Percentiles rank a stretch among this genome's conserved stretches.
phyloP scores from a whole-genome alignment of 305 asterid genomes.

The Fraxinus sp. region DNA sequence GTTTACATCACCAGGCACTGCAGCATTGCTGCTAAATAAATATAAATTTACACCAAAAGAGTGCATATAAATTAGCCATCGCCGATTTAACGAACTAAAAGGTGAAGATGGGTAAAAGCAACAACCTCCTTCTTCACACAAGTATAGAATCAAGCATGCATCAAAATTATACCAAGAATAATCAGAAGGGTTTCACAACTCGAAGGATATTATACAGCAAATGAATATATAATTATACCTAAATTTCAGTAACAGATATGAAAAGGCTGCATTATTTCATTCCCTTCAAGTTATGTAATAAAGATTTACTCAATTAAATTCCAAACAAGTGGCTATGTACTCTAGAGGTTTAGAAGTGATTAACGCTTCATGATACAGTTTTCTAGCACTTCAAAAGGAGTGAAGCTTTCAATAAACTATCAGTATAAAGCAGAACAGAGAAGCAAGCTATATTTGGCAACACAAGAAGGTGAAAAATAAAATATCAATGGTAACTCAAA shows the following conservation, averaged over 20 bases:
- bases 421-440: conserved; percentile 5
- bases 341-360: conserved; percentile 2
- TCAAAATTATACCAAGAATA: background rate
- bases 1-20: background rate
- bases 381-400: background rate
- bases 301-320: background rate
- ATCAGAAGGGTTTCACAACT: background rate
- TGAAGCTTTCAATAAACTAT: background rate
- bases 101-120: background rate
- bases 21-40: background rate
- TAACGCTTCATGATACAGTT: background rate
- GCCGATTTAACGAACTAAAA: background rate
- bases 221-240: background rate
- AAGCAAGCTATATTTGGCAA: conserved; percentile 6
- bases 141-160: background rate
- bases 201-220: conserved; percentile 10
- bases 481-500: background rate
- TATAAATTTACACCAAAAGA: background rate
- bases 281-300: conserved; percentile 1
- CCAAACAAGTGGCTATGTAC: background rate
- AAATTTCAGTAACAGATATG: background rate
- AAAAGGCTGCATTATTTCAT: background rate
- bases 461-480: background rate
- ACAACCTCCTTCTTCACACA: conserved; percentile 8
- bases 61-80: background rate